Conservation (phyloP, 306 rosid species). For the Dalbergia oliveri region DNA sequence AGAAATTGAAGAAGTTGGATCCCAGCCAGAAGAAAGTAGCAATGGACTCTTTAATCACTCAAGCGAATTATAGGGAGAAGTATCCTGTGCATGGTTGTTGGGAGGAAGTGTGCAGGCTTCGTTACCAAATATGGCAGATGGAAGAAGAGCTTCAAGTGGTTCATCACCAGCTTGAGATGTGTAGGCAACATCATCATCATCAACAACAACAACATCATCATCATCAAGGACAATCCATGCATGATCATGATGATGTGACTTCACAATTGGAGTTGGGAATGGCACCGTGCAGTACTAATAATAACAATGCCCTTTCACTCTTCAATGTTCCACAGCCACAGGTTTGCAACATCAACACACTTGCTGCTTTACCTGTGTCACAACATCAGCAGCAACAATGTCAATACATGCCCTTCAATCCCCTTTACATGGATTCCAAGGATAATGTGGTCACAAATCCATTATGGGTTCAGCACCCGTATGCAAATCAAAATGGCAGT, state of each 20-base stretch:
- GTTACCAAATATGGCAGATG: constrained; percentile 51
- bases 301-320: constrained; percentile 41
- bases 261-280: constrained; percentile 74
- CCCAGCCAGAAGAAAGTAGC: constrained; percentile 60
- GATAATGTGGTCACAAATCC: constrained; percentile 44
- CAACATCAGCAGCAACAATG: constrained; percentile 58
- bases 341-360: constrained; percentile 14
- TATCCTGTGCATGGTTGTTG: constrained; percentile 77
- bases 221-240: constrained; percentile 18
- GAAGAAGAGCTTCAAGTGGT: constrained; percentile 73
- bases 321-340: constrained; percentile 52
- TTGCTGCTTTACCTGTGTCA: constrained; percentile 50
- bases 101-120: constrained; percentile 59
- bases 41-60: constrained; percentile 73
- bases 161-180: constrained; percentile 63
- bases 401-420: constrained; percentile 41
- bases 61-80: constrained; percentile 64
- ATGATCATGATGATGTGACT: constrained; percentile 53
- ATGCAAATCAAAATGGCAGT: constrained; percentile 42
- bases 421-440: constrained; percentile 58
- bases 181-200: constrained; percentile 63
- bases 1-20: constrained; percentile 53
- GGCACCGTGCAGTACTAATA: constrained; percentile 32
- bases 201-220: constrained; percentile 63
- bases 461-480: constrained; percentile 53